A percentile compares a stretch with the other conserved stretches of the same genome.
Conservation (phyloP, 78 protist species). For the Isochrysis galbana region DNA sequence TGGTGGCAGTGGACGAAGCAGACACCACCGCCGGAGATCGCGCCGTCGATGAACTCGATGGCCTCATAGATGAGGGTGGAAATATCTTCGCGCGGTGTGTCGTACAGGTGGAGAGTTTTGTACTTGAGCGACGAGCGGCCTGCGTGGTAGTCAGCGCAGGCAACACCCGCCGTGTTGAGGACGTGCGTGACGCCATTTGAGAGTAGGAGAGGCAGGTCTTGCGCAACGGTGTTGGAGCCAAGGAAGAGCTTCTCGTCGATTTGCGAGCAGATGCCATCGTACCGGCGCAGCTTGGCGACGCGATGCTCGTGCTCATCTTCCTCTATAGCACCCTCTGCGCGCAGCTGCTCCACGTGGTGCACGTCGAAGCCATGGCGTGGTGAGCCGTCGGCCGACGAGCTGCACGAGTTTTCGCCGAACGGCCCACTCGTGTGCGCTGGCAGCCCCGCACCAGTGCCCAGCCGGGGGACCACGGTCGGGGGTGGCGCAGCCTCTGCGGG, state of each 20-base stretch:
- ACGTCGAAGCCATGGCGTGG: too few relatives aligned
- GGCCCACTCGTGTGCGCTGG: too few relatives aligned
- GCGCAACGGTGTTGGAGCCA: neutral
- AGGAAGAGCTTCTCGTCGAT: neutral
- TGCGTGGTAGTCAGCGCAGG: neutral
- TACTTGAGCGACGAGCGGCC: neutral
- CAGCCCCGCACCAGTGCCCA: too few relatives aligned
- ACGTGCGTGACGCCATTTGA: neutral
- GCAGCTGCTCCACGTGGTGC: neutral
- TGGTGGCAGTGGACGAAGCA: neutral
- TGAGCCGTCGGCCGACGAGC: too few relatives aligned
- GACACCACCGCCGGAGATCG: neutral
- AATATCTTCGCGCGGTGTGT: neutral
- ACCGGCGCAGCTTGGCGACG: neutral
- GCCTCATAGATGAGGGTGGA: neutral
- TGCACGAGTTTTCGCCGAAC: too few relatives aligned
- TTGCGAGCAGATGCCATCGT: neutral
- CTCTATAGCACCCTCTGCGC: neutral
- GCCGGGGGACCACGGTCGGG: too few relatives aligned
- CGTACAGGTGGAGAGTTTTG: neutral
- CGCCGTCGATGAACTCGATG: neutral
- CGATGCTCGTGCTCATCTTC: neutral
- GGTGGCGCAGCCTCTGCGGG: too few relatives aligned
- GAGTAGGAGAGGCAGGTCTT: neutral
- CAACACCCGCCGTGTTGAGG: neutral